Conservation (phyloP, 805 yeast genomes). For the Cyberlindnera nakhonratchasimensis region DNA sequence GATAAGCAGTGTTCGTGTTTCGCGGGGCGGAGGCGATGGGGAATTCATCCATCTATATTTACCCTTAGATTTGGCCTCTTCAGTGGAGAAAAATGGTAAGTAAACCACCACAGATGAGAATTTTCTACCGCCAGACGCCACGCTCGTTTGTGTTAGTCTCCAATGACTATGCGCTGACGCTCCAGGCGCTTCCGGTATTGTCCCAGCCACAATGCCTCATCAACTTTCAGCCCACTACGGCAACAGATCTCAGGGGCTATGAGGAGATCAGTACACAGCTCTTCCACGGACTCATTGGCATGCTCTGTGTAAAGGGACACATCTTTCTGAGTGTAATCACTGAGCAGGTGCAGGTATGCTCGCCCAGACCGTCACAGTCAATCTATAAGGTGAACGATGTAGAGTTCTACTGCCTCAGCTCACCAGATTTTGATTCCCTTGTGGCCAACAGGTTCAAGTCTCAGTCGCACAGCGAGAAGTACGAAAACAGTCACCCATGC, state of each 20-base stretch:
- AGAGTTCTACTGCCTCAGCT: slow-evolving; percentile 61
- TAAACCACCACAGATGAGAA: slow-evolving; percentile 20
- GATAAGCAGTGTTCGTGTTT: too few species aligned
- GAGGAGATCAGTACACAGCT: slow-evolving; percentile 35
- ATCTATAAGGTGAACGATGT: slow-evolving; percentile 55
- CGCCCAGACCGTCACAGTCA: slow-evolving; percentile 51
- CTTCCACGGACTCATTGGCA: slow-evolving; percentile 59
- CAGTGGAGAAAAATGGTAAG: background rate
- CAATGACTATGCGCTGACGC: slow-evolving; percentile 53
- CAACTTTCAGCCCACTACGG: slow-evolving; percentile 46
- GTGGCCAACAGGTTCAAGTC: slow-evolving; percentile 23
- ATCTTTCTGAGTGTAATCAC: slow-evolving; percentile 59
- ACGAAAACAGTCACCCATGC: slow-evolving; percentile 70
- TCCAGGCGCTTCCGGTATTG: slow-evolving; percentile 39
- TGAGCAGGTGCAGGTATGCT: slow-evolving; percentile 51
- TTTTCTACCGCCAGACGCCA: slow-evolving; percentile 53
- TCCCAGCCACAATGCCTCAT: slow-evolving; percentile 35
- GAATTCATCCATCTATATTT: too few species aligned
- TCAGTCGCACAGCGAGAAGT: slow-evolving; percentile 29
- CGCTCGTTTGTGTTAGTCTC: slow-evolving; percentile 67
- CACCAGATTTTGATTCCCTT: slow-evolving; percentile 47
- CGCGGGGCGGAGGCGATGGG: too few species aligned
- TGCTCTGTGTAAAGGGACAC: slow-evolving; percentile 50
- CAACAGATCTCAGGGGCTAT: slow-evolving; percentile 38
- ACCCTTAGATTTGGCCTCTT: background rate